These are phyloP conservation scores for Myriosclerotinia duriaeana DNA, from an alignment of 2,329 filamentous ascomycete genomes.

Conservation along the genomic window DNA sequence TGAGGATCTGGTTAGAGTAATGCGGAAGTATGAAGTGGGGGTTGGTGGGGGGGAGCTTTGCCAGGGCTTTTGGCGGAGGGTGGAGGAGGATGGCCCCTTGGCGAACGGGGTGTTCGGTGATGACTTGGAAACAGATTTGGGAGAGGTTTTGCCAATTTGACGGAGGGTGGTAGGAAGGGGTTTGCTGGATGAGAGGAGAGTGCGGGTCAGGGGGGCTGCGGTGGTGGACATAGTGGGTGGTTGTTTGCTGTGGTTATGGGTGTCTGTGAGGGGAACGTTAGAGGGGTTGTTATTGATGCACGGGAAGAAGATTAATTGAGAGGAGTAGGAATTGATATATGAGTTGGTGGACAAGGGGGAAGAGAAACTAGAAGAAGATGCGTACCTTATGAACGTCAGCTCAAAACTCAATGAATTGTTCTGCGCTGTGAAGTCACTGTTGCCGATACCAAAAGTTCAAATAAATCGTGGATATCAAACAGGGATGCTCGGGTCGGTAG, in stretches of 20 bases:
- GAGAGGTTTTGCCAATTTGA: background rate
- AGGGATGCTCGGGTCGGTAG: slow-evolving; percentile 19
- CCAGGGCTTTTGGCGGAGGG: slow-evolving; percentile 7
- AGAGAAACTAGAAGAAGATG: background rate
- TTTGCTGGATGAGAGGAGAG: background rate
- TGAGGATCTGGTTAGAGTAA: slow-evolving; percentile 69
- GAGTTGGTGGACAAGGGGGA: too few relatives aligned
- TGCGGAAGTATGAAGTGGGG: slow-evolving; percentile 65
- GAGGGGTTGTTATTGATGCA: slow-evolving; percentile 5
- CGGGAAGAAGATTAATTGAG: background rate
- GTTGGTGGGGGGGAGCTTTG: background rate
- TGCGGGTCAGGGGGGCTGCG: slow-evolving; percentile 4
- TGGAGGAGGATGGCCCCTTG: background rate
- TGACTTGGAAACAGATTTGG: slow-evolving; percentile 7
- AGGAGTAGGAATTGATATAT: background rate
- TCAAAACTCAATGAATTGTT: slow-evolving; percentile 1
- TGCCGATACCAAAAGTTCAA: background rate
- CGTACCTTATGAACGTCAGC: background rate
- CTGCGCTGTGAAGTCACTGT: background rate
- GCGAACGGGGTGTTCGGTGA: background rate
- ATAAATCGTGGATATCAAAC: slow-evolving; percentile 17
- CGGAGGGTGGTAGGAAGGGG: background rate
- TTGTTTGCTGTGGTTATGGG: background rate
- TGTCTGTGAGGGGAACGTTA: slow-evolving; percentile 1
- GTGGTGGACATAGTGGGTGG: slow-evolving; percentile 1